Base-by-base conservation (phyloP, 2,329 filamentous ascomycete species). In the Zarea fungicola region DNA sequence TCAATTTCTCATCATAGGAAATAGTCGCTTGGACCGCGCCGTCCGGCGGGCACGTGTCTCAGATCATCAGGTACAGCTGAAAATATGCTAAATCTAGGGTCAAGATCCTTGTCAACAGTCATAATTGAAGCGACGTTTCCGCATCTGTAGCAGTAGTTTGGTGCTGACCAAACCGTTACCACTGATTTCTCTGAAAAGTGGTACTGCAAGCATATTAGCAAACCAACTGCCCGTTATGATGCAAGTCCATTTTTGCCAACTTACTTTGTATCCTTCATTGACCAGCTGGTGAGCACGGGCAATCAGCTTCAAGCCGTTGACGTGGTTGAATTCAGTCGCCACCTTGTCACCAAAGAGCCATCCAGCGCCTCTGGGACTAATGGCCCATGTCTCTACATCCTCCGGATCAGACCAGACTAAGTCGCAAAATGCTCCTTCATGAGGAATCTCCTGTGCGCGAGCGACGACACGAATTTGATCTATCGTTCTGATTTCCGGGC, bases 401-500 rank as follows among this genome's bases (percentile, higher is more conserved):
- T 99, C 93, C 1, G 93, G 93, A 64, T 99, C 93, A 48, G 89
- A 96, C 93, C 93, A 99, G 6, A 99, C 93, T 32, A 99, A 73
- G 65, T 99, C 93, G 43, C 93, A 96, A 83, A 99, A 99, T 2
- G 93, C 93, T 6, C 93, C 93, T 71, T 99, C 93, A 62, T 99
- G 93, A 6, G 93, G 93, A 59, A 99, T 99, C 67, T 99, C 93
- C 60, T 96, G 87, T 59, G 95, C 96, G 40, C 93, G 85, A 58
- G 96, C 93, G 55, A 99, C 96, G 56, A 99, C 95, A 61, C 96
- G 93, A 68, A 99, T 97, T 73, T 99, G 93, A 65, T 99, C 93
- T 62, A 99, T 96, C 18, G 89, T 96, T 65, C 96, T 88, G 59
- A 99, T 97, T 61, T 89, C 89, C 2, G 88, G 88, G 48, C 87